phyloP scores from a whole-genome alignment of 495 filamentous ascomycete genomes.

The Halenospora varia region DNA sequence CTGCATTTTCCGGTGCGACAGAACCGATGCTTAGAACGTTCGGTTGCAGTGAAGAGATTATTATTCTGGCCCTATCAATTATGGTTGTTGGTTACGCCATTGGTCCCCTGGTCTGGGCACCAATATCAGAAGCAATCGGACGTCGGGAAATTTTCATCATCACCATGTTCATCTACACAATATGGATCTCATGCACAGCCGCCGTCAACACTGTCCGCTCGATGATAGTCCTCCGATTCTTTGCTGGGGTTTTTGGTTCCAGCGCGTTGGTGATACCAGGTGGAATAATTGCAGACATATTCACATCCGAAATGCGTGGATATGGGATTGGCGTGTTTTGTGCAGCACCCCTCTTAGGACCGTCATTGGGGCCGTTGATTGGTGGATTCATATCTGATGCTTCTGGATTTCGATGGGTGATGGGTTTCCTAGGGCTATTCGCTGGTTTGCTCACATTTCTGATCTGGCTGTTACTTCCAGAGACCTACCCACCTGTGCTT shows the following conservation, averaged over 20 bases:
- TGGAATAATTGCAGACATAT: constrained; percentile 74
- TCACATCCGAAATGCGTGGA: constrained; percentile 57
- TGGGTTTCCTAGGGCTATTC: constrained; percentile 59
- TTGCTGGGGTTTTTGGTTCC: constrained; percentile 73
- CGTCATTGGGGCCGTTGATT: constrained; percentile 51
- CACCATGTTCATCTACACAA: constrained; percentile 57
- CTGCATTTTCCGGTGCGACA: constrained; percentile 70
- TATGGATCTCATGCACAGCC: no score
- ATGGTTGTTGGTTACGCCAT: constrained; percentile 73
- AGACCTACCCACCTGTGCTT: constrained; percentile 79
- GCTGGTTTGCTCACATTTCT: no score
- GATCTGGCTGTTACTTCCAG: constrained; percentile 77
- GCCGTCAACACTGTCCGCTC: no score
- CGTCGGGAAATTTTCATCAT: constrained; percentile 68
- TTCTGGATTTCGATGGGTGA: constrained; percentile 48
- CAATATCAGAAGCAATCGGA: constrained; percentile 67
- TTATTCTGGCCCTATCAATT: constrained; percentile 64
- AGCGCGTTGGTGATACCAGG: constrained; percentile 69
- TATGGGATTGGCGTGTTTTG: constrained; percentile 61
- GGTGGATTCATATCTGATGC: constrained; percentile 41
- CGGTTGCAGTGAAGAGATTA: constrained; percentile 52
- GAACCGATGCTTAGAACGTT: constrained; percentile 56
- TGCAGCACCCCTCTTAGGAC: constrained; percentile 64
- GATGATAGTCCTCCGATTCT: constrained; percentile 76
- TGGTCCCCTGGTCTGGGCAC: constrained; percentile 62